Evolutionary conservation across 352 stramenopile species (phyloP).

Genomic region (Phytophthora sansomeana): DNA sequence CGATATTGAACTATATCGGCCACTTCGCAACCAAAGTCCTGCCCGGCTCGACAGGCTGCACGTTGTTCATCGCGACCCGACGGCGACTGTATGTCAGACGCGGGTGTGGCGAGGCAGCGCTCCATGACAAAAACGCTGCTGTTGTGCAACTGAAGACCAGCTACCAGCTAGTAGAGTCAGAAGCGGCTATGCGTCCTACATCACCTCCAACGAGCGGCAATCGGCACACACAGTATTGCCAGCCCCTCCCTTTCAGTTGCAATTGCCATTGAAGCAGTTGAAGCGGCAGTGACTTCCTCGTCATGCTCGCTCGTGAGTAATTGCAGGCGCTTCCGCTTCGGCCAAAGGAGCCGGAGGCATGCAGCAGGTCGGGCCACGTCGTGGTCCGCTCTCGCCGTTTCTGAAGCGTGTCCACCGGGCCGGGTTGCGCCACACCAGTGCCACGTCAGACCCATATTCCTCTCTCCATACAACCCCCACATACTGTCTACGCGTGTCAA

Average conservation of each 20-base stretch:
- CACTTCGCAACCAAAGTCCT: not conserved
- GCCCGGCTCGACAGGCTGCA: constrained; percentile 15
- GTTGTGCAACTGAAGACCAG: not conserved
- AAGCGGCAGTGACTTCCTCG: not conserved
- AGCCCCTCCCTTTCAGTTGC: not conserved
- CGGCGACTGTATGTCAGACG: constrained; percentile 20
- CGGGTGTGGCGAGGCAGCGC: not conserved
- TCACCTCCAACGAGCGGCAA: not conserved
- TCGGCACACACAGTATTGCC: not conserved
- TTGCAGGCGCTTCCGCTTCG: constrained; percentile 14
- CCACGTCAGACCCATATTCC: not conserved
- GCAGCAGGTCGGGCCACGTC: constrained; percentile 10
- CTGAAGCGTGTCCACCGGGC: no score
- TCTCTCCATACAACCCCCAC: not conserved
- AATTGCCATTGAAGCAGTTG: not conserved
- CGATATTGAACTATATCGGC: no score
- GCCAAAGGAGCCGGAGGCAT: constrained; percentile 30
- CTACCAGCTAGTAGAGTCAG: not conserved
- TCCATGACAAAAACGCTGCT: constrained; percentile 12
- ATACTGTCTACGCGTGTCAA: not conserved
- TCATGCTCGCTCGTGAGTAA: constrained; percentile 9
- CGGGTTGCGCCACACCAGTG: not conserved
- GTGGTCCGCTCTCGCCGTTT: constrained; percentile 24
- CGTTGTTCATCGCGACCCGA: constrained; percentile 13
- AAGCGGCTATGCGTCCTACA: not conserved